A percentile compares a stretch with the other conserved stretches of the same genome.
These are phyloP conservation scores for Lathyrus oleraceus DNA, from an alignment of 306 rosid species.

Conservation along the genomic window DNA sequence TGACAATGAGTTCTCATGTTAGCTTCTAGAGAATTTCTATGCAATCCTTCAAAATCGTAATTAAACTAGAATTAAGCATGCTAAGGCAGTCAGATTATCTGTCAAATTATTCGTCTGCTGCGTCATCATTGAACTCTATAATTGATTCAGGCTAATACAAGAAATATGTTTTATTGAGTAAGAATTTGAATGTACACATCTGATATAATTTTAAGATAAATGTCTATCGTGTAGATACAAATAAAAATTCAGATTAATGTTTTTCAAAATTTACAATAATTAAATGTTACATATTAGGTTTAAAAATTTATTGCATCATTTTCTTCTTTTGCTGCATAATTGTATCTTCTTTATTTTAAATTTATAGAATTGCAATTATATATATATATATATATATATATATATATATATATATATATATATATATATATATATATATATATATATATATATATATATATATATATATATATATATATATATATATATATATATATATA, in stretches of 20 bases:
- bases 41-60: conserved; percentile 25
- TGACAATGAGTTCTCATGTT: conserved; percentile 25
- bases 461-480: too few relatives aligned
- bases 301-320: not conserved
- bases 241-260: not conserved
- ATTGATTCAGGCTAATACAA: conserved; percentile 58
- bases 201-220: not conserved
- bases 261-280: too few relatives aligned
- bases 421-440: too few relatives aligned
- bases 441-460: too few relatives aligned
- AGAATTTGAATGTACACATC: conserved; percentile 9
- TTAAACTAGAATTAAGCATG: conserved; percentile 43
- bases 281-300: not conserved
- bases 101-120: too few relatives aligned
- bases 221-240: not conserved
- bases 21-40: conserved; percentile 34
- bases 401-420: too few relatives aligned
- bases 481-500: too few relatives aligned
- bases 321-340: not conserved
- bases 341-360: not conserved
- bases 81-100: conserved; percentile 52
- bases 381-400: too few relatives aligned
- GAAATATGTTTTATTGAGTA: not conserved
- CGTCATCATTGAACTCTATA: conserved; percentile 63
- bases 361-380: not conserved